These are phyloP conservation scores for Sphenostylis stenocarpa DNA, from an alignment of 306 rosid species.

Conservation along the genomic window DNA sequence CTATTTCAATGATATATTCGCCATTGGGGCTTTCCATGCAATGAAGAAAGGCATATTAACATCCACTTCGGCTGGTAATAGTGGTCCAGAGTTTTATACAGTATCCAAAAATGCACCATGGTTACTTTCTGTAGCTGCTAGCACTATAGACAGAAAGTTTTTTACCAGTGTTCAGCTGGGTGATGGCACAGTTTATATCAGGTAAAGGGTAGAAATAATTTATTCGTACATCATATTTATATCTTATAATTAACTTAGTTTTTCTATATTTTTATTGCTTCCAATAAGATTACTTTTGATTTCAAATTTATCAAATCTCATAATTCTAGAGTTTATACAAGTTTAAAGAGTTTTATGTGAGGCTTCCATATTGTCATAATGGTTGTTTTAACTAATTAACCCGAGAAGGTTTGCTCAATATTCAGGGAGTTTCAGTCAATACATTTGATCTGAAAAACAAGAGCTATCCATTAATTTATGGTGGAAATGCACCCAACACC, in stretches of 20 bases:
- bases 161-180: slow-evolving; percentile 39
- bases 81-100: slow-evolving; percentile 33
- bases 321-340: too few relatives aligned
- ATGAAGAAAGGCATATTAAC: slow-evolving; percentile 1
- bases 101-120: slow-evolving; percentile 40
- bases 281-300: too few relatives aligned
- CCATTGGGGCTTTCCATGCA: slow-evolving; percentile 1
- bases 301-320: too few relatives aligned
- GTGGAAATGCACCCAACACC: not conserved
- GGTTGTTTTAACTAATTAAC: not conserved
- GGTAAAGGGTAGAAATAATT: not conserved
- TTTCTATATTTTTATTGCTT: too few relatives aligned
- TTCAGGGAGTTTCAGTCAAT: not conserved
- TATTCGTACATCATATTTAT: not conserved
- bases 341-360: too few relatives aligned
- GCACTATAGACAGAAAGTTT: slow-evolving; percentile 51
- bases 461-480: not conserved
- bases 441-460: not conserved
- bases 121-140: slow-evolving; percentile 54
- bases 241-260: too few relatives aligned
- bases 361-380: too few relatives aligned
- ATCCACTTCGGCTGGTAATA: not conserved
- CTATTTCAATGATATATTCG: not conserved
- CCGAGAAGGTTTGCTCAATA: not conserved
- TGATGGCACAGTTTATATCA: not conserved